Evolutionary conservation across 1,139 yeast genomes (phyloP).

Genomic region (Candida sp.): DNA sequence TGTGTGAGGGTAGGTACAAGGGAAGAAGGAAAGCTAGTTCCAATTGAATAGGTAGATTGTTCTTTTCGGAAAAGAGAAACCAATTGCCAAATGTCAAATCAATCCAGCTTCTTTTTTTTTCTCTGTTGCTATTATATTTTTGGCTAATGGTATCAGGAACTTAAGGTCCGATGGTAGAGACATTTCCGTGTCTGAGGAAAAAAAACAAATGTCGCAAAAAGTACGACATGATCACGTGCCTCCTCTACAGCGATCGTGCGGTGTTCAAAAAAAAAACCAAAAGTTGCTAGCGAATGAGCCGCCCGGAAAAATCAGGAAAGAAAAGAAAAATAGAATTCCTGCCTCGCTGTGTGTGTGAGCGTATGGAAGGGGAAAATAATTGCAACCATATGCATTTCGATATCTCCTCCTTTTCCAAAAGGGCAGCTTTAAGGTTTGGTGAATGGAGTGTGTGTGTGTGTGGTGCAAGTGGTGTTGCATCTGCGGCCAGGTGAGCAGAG

Average conservation of each 20-base stretch:
- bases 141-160: not conserved
- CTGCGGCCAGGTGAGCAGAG: not conserved
- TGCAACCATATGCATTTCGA: not conserved
- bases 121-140: not conserved
- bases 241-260: not conserved
- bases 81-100: not conserved
- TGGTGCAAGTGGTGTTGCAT: too few relatives aligned
- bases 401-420: too few relatives aligned
- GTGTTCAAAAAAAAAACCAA: not conserved
- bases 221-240: not conserved
- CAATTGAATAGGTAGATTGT: not conserved
- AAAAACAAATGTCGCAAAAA: constrained; percentile 1
- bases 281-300: not conserved
- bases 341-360: not conserved
- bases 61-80: not conserved
- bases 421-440: not conserved
- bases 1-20: too few relatives aligned
- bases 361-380: not conserved
- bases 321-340: not conserved
- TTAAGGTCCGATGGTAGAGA: constrained; percentile 8
- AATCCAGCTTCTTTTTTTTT: not conserved
- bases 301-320: constrained; percentile 1
- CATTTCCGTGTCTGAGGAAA: constrained; percentile 1
- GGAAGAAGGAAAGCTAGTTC: not conserved
- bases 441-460: too few relatives aligned